phyloP scores from a whole-genome alignment of 345 rosid species.

The Euclidium syriacum region DNA sequence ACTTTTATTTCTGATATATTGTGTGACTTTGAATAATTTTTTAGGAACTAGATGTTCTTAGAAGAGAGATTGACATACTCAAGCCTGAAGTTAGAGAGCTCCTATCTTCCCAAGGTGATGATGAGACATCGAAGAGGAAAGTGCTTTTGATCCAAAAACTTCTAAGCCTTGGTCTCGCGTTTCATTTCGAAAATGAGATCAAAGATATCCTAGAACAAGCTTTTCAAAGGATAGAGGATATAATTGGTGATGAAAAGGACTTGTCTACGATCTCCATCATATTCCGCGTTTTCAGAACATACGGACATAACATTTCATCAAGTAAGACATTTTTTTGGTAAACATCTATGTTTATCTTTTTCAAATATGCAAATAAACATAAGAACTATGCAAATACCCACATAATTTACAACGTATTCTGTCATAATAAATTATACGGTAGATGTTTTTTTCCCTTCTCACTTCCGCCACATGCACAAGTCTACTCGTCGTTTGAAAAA shows the following conservation, averaged over 20 bases:
- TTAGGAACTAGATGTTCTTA: slow-evolving; percentile 4
- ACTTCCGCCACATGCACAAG: too few species aligned
- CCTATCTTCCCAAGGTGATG: neutral
- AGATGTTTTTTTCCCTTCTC: too few species aligned
- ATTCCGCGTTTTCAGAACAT: slow-evolving; percentile 13
- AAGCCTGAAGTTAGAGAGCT: neutral
- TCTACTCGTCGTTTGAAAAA: too few species aligned
- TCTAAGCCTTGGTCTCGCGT: slow-evolving; percentile 11
- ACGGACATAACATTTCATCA: slow-evolving; percentile 10
- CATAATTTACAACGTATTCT: neutral
- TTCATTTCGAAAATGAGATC: slow-evolving; percentile 18
- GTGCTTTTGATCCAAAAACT: slow-evolving; percentile 1
- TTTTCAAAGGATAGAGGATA: neutral
- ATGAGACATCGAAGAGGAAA: neutral
- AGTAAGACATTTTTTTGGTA: neutral
- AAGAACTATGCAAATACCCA: neutral
- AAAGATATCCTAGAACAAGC: neutral
- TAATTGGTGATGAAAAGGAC: neutral
- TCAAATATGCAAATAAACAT: neutral
- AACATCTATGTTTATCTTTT: neutral
- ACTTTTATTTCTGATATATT: too few species aligned
- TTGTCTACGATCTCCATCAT: slow-evolving; percentile 8
- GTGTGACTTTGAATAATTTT: neutral
- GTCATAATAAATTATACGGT: neutral
- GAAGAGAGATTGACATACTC: neutral